These are phyloP conservation scores for Apophysomyces variabilis DNA, from an alignment of 371 early-diverging fungal species.

Conservation along the genomic window DNA sequence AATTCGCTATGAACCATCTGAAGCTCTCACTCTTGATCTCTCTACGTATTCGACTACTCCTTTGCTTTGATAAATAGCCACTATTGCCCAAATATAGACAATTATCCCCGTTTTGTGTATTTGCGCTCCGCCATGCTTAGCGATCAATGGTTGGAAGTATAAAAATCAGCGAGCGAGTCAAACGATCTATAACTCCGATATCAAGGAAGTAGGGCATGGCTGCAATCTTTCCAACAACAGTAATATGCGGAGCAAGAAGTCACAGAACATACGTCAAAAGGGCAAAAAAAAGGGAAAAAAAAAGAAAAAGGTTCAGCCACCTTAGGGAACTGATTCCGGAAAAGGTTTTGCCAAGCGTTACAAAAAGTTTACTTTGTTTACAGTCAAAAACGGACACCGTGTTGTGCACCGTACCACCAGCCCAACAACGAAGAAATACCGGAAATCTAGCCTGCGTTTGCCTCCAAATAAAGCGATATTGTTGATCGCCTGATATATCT, in stretches of 20 bases:
- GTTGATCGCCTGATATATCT: conserved; percentile 1
- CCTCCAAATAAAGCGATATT: not conserved
- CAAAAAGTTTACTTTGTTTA: not conserved
- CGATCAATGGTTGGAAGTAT: too few relatives aligned
- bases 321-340: not conserved
- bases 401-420: not conserved
- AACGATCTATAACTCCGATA: too few relatives aligned
- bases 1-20: too few relatives aligned
- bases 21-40: not conserved
- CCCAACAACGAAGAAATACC: not conserved
- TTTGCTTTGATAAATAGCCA: not conserved
- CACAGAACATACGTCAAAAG: too few relatives aligned
- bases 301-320: too few relatives aligned
- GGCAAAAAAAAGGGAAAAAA: too few relatives aligned
- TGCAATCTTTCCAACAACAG: too few relatives aligned
- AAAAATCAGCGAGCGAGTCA: too few relatives aligned
- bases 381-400: not conserved
- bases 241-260: too few relatives aligned
- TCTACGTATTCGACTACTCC: not conserved
- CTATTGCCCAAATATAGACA: not conserved
- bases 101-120: conserved; percentile 1
- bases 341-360: conserved; percentile 6
- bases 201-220: too few relatives aligned
- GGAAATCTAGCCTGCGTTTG: not conserved
- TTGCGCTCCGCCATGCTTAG: not conserved